Evolutionary conservation across 805 yeast genomes (phyloP), one percentile per base, ranked within the genome.

Genomic region (Lipomyces sp.): DNA sequence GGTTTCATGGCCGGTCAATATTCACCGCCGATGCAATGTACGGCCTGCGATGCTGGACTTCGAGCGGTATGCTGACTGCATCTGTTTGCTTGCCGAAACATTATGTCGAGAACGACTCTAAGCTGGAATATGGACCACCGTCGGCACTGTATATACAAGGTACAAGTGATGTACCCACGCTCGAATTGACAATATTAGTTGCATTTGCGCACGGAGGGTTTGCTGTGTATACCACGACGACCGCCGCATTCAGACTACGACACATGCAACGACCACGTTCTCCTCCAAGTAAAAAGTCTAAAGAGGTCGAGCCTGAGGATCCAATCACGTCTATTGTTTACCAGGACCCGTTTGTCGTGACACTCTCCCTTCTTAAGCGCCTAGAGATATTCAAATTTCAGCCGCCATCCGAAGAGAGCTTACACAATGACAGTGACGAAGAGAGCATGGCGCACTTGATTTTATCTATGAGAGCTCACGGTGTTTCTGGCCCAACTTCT

Each of bases 131-230:
- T 22, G 49, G 49, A 8, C 38, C 47, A 13, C 49, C 49, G 5
- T 21, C 46, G 4, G 23, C 49, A 11, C 46, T 45, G 31, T 26
- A 45, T 23, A 18, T 45, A 32, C 38, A 29, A 11, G 29, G 10
- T 10, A 26, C 10, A 31, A 18, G 18, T 16, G 21, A 16, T 13
- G 23, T 5, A 13, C 11, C 13, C 10, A 7, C 3, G 19, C 10
- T 10, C 10, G 10, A 26, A 26, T 22, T 44, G 10, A 34, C 39
- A 23, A 35, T 43, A 10, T 13, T 47, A n/a, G 48, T 53, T 13
- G 58, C 55, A 13, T 53, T 53, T 31, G 23, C 21, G 8, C 24
- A 29, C 16, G 58, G 58, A 3, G 55, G 47, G 3, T 49, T 49
- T 37, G 49, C 53, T 1, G 23, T 52, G 4, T 52, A 45, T 32